Percentiles rank a stretch among this genome's conserved stretches.
Evolutionary conservation across 495 filamentous ascomycete species (phyloP).

Genomic region (Tuber microsphaerosporum): DNA sequence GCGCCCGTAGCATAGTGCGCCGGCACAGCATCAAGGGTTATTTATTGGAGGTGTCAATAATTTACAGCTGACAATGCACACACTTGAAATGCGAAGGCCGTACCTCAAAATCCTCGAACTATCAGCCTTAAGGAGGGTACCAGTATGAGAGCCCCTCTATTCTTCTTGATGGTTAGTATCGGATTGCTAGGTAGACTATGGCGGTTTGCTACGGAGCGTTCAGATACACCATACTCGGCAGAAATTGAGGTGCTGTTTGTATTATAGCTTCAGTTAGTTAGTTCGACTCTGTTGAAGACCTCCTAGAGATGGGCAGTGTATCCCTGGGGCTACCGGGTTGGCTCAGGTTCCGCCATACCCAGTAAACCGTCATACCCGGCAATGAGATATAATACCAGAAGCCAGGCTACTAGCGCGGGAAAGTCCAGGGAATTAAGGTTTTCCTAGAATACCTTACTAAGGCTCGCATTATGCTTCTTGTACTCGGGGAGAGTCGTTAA

Average conservation of each 20-base stretch:
- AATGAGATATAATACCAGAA: not conserved
- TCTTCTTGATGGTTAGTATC: not conserved
- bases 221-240: too few relatives aligned
- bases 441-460: not conserved
- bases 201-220: too few relatives aligned
- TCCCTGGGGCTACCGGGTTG: too few relatives aligned
- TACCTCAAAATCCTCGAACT: not conserved
- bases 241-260: too few relatives aligned
- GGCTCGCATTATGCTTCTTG: not conserved
- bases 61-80: not conserved
- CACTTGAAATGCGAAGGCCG: not conserved
- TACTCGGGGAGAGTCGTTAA: too few relatives aligned
- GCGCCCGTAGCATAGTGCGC: not conserved
- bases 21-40: not conserved
- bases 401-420: not conserved
- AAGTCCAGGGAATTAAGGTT: not conserved
- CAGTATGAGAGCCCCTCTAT: not conserved
- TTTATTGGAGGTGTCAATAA: not conserved
- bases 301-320: too few relatives aligned
- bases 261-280: too few relatives aligned
- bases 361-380: too few relatives aligned
- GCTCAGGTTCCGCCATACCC: too few relatives aligned
- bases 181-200: too few relatives aligned
- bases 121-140: not conserved
- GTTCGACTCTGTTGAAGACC: too few relatives aligned